These are phyloP conservation scores for Boletus eberwhitei DNA, from an alignment of 768 basidiomycete genomes.

Conservation along the genomic window DNA sequence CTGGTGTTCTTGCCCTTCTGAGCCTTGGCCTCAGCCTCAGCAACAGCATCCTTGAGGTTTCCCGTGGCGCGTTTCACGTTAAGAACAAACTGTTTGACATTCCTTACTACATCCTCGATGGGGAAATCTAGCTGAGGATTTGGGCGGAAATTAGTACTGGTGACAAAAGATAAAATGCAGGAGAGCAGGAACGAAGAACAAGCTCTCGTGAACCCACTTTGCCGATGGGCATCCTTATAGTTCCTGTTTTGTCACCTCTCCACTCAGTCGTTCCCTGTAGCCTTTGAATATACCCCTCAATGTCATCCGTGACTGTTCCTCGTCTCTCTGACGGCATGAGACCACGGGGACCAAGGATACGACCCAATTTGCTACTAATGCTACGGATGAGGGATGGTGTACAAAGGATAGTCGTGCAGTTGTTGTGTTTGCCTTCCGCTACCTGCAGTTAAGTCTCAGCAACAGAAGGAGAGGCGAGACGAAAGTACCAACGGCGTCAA, in stretches of 20 bases:
- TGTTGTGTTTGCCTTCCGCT: constrained; percentile 66
- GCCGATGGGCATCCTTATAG: constrained; percentile 78
- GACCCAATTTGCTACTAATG: constrained; percentile 77
- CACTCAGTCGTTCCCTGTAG: constrained; percentile 86
- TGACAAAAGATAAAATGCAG: background rate
- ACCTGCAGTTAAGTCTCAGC: constrained; percentile 44
- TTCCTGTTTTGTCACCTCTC: constrained; percentile 86
- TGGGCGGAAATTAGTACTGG: background rate
- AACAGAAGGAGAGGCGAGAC: background rate
- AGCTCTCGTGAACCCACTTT: constrained; percentile 45
- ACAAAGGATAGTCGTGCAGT: constrained; percentile 75
- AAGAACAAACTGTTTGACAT: constrained; percentile 71
- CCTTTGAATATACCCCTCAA: constrained; percentile 74
- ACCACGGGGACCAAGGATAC: constrained; percentile 83
- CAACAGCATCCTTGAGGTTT: constrained; percentile 50
- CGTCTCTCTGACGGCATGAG: constrained; percentile 94
- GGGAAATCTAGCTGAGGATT: constrained; percentile 66
- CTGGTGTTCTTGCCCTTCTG: constrained; percentile 34
- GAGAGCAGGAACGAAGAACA: background rate
- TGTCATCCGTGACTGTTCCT: constrained; percentile 90
- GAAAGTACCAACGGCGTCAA: constrained; percentile 67
- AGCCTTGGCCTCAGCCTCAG: constrained; percentile 39
- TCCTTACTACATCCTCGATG: constrained; percentile 70
- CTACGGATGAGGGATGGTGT: constrained; percentile 74
- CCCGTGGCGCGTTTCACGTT: constrained; percentile 75